phyloP scores from a whole-genome alignment of 2,329 filamentous ascomycete species.

The Ceratocystis huliohia region DNA sequence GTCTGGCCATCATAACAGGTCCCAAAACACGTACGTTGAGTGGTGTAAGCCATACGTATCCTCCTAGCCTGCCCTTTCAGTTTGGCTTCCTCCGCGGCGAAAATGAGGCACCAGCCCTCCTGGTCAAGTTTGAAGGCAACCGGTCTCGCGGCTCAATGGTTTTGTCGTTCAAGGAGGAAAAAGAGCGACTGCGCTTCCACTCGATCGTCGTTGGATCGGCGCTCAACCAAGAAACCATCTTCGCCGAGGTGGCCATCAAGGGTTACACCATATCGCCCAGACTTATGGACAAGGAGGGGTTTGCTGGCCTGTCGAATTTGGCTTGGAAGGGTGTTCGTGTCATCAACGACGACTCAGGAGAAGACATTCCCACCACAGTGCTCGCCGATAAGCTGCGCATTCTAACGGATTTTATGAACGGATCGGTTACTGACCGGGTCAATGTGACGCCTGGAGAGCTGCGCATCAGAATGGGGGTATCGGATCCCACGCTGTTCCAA shows the following conservation, averaged over 20 bases:
- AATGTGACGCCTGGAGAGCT: slow-evolving; percentile 69
- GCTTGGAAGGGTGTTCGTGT: slow-evolving; percentile 57
- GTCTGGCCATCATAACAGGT: slow-evolving; percentile 65
- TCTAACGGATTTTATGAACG: slow-evolving; percentile 61
- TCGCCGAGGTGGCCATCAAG: slow-evolving; percentile 54
- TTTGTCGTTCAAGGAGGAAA: slow-evolving; percentile 61
- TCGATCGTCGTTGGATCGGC: slow-evolving; percentile 60
- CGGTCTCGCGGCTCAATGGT: slow-evolving; percentile 58
- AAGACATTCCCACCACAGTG: slow-evolving; percentile 52
- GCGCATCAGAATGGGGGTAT: slow-evolving; percentile 51
- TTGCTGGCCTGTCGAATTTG: slow-evolving; percentile 39
- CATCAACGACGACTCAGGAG: slow-evolving; percentile 56
- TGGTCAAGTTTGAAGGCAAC: slow-evolving; percentile 56
- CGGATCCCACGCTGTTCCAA: slow-evolving; percentile 48
- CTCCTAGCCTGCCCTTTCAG: slow-evolving; percentile 53
- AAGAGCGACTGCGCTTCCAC: slow-evolving; percentile 58
- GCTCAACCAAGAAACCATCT: slow-evolving; percentile 56
- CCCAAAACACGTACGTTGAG: slow-evolving; percentile 65
- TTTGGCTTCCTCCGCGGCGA: slow-evolving; percentile 68
- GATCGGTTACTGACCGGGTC: slow-evolving; percentile 69
- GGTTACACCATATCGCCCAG: slow-evolving; percentile 49
- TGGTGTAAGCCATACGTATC: slow-evolving; percentile 58
- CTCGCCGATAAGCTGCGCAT: slow-evolving; percentile 65
- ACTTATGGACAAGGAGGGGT: slow-evolving; percentile 37
- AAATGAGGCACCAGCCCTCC: slow-evolving; percentile 53